These are phyloP conservation scores for Candida incommunis DNA, from an alignment of 805 yeast species.

Conservation along the genomic window DNA sequence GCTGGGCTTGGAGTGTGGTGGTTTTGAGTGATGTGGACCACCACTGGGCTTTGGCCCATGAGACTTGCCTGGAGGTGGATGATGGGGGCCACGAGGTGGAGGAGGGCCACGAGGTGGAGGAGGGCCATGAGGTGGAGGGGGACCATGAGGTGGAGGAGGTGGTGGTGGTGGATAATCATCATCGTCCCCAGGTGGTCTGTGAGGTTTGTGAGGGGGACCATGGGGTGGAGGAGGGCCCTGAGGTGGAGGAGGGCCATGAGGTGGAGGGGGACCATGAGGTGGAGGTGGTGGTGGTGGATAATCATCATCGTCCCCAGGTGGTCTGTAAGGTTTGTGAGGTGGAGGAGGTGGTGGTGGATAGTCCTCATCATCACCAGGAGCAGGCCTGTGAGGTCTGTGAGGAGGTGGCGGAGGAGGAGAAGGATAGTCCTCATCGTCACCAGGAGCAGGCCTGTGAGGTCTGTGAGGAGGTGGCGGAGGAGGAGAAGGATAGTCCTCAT, in stretches of 20 bases:
- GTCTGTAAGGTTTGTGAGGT: background rate
- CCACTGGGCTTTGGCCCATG: background rate
- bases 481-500: background rate
- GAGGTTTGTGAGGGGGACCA: background rate
- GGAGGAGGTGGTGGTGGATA: background rate
- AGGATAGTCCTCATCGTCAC: no score
- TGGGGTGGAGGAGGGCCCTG: background rate
- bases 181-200: background rate
- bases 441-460: no score
- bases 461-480: background rate
- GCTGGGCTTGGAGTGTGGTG: background rate
- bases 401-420: no score
- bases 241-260: background rate
- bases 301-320: background rate
- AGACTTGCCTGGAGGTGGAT: background rate
- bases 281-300: background rate
- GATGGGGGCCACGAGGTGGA: background rate
- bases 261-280: background rate
- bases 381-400: no score
- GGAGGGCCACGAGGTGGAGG: background rate
- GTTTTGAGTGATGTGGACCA: background rate
- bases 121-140: background rate
- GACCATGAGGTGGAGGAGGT: background rate
- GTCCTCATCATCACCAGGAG: no score
- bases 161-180: background rate